Conservation (phyloP, 2,329 filamentous ascomycete species). For the Parastagonospora avenae region DNA sequence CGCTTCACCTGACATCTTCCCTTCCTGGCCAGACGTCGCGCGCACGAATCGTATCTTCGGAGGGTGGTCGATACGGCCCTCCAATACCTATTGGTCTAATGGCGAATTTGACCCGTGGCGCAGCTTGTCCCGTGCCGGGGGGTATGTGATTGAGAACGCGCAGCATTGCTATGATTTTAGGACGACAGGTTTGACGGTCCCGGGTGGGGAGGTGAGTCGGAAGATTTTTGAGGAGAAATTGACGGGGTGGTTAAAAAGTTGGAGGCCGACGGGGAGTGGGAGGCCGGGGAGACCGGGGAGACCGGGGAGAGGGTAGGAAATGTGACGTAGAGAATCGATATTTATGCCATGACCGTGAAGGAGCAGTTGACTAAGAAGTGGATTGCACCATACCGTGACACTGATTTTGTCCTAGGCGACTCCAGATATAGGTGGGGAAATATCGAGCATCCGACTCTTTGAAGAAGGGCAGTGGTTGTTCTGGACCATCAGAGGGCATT, state of each 20-base stretch:
- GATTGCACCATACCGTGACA: too few species aligned
- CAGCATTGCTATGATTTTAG: slow-evolving; percentile 58
- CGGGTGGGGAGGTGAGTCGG: slow-evolving; percentile 41
- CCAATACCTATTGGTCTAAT: slow-evolving; percentile 57
- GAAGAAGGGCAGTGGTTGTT: too few species aligned
- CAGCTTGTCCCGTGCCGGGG: slow-evolving; percentile 53
- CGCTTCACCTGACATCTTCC: slow-evolving; percentile 48
- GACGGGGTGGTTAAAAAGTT: slow-evolving; percentile 55
- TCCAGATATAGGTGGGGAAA: too few species aligned
- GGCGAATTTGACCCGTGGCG: slow-evolving; percentile 61
- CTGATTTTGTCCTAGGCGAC: too few species aligned
- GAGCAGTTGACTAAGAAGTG: too few species aligned
- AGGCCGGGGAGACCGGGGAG: background rate
- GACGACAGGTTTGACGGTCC: slow-evolving; percentile 25
- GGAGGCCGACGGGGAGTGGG: slow-evolving; percentile 21
- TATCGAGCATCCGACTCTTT: too few species aligned
- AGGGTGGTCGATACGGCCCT: slow-evolving; percentile 59
- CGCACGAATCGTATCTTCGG: slow-evolving; percentile 53
- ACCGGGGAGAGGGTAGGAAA: slow-evolving; percentile 2
- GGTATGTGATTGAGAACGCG: slow-evolving; percentile 52
- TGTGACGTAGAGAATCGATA: background rate
- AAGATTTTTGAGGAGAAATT: slow-evolving; percentile 50
- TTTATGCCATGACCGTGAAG: background rate
- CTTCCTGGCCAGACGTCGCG: slow-evolving; percentile 46
- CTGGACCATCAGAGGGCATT: too few species aligned